Evolutionary conservation across 768 basidiomycete genomes (phyloP).

Genomic region (Boletus fagicola): DNA sequence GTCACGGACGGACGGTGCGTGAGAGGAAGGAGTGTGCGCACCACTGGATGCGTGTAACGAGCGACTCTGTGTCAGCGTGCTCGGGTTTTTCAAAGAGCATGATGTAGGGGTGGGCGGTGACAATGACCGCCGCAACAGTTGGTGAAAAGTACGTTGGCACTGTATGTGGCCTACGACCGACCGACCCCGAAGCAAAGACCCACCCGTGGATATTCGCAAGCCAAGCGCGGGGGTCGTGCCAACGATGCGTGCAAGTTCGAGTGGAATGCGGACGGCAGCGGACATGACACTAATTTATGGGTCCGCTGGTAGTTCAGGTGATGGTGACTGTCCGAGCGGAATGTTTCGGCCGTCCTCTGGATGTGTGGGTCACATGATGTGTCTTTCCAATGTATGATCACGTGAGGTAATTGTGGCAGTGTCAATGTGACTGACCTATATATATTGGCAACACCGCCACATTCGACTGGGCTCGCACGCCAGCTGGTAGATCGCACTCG

Average conservation of each 20-base stretch:
- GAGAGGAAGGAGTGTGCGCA: constrained; percentile 1
- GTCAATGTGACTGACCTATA: not conserved
- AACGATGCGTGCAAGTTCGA: constrained; percentile 15
- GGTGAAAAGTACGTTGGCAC: constrained; percentile 15
- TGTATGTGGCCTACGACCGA: not conserved
- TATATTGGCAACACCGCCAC: not conserved
- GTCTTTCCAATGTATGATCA: not conserved
- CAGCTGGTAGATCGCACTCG: not conserved
- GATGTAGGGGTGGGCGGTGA: not conserved
- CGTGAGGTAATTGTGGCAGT: not conserved
- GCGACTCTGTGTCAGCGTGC: not conserved
- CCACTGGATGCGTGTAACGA: constrained; percentile 20
- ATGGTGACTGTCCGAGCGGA: not conserved
- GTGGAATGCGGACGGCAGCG: constrained; percentile 1
- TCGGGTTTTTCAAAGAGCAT: not conserved
- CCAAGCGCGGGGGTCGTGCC: constrained; percentile 1
- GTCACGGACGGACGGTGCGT: not conserved
- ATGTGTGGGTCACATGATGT: not conserved
- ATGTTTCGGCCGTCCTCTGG: not conserved
- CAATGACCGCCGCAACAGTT: not conserved
- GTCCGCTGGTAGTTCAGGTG: not conserved
- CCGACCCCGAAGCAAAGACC: not conserved
- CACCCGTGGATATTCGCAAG: constrained; percentile 4
- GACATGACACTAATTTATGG: constrained; percentile 5
- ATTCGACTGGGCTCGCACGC: not conserved